phyloP scores from a whole-genome alignment of 352 stramenopile genomes.

The Phytopythium chamaehyphon region DNA sequence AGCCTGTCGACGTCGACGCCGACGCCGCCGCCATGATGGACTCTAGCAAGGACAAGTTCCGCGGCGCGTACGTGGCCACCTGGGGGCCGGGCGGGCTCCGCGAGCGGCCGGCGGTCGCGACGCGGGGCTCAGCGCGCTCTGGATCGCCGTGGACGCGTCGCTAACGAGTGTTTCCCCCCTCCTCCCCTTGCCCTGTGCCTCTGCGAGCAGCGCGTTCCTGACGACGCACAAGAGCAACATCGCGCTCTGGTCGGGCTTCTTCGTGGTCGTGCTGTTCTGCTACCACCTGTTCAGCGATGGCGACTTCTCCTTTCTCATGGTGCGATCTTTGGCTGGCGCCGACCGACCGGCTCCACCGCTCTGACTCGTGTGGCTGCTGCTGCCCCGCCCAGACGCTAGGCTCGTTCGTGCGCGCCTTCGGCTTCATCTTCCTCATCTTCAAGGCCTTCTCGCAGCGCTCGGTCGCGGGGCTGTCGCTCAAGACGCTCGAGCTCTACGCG shows the following conservation, averaged over 20 bases:
- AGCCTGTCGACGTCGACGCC: too few species aligned
- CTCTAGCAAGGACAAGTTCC: constrained; percentile 51
- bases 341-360: too few species aligned
- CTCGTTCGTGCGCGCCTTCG: constrained; percentile 87
- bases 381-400: constrained; percentile 71
- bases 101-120: not conserved
- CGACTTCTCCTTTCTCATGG: constrained; percentile 99
- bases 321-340: constrained; percentile 14
- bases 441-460: constrained; percentile 93
- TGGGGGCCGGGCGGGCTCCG: too few species aligned
- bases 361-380: not conserved
- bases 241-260: constrained; percentile 94
- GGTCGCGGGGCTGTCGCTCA: constrained; percentile 92
- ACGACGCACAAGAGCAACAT: constrained; percentile 94
- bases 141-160: not conserved
- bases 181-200: too few species aligned
- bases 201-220: constrained; percentile 48
- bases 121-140: not conserved
- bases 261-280: constrained; percentile 92
- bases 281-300: constrained; percentile 97
- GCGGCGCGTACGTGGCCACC: constrained; percentile 32
- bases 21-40: constrained; percentile 28
- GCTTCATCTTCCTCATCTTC: constrained; percentile 92
- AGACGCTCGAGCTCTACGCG: constrained; percentile 97
- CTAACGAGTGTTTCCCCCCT: constrained; percentile 2